Conservation (phyloP, 352 stramenopile genomes). For the Phytophthora litchii region DNA sequence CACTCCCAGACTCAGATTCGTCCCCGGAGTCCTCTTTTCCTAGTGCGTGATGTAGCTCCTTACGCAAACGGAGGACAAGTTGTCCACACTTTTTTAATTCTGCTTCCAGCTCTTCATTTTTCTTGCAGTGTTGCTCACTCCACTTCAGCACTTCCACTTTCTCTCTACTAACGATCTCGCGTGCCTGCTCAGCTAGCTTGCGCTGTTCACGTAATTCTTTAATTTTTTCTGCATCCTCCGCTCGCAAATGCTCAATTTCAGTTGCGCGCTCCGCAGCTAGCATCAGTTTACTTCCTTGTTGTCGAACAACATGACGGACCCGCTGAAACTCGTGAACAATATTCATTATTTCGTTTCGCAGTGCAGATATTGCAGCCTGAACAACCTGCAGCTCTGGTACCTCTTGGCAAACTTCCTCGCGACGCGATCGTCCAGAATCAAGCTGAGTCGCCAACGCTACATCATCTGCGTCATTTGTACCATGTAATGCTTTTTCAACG, state of each 20-base stretch:
- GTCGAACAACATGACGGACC: constrained; percentile 34
- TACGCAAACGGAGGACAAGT: constrained; percentile 26
- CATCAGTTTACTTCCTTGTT: constrained; percentile 45
- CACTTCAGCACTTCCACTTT: constrained; percentile 68
- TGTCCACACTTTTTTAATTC: constrained; percentile 42
- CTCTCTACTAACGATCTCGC: constrained; percentile 65
- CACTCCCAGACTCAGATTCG: neutral
- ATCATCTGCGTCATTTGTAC: constrained; percentile 5
- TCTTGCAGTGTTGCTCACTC: constrained; percentile 62
- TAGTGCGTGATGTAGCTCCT: constrained; percentile 30
- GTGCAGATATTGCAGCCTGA: constrained; percentile 46
- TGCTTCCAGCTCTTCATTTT: constrained; percentile 47
- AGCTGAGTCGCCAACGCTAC: constrained; percentile 7
- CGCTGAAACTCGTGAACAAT: constrained; percentile 60
- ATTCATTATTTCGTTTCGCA: constrained; percentile 57
- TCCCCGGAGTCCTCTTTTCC: constrained; percentile 10
- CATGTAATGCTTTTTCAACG: constrained; percentile 40
- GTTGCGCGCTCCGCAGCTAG: constrained; percentile 26
- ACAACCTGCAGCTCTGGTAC: constrained; percentile 54
- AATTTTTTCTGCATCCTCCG: constrained; percentile 41
- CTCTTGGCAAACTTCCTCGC: constrained; percentile 19
- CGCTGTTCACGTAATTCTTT: constrained; percentile 52
- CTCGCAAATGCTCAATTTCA: constrained; percentile 51
- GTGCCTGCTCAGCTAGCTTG: constrained; percentile 54
- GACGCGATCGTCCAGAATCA: constrained; percentile 4